Evolutionary conservation across 345 rosid species (phyloP).

Genomic region (Populus davidiana): DNA sequence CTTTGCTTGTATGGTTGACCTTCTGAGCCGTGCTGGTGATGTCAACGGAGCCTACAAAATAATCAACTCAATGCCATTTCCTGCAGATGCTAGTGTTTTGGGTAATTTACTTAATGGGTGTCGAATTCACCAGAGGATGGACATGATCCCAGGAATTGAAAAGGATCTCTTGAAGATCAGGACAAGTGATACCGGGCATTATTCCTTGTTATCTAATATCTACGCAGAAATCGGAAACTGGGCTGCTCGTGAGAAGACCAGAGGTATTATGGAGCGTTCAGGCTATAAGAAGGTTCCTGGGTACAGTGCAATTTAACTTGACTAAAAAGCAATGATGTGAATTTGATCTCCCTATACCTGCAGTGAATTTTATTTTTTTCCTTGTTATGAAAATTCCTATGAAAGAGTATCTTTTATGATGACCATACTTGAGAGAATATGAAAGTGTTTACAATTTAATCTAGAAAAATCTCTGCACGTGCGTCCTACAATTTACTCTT

Average conservation of each 20-base stretch:
- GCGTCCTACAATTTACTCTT: neutral
- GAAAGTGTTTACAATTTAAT: neutral
- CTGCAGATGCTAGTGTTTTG: constrained; percentile 64
- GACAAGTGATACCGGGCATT: constrained; percentile 63
- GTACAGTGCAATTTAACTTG: constrained; percentile 42
- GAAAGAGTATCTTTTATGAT: neutral
- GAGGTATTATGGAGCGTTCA: constrained; percentile 38
- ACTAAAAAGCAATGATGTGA: neutral
- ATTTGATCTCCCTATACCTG: neutral
- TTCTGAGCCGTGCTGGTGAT: constrained; percentile 76
- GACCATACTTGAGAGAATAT: neutral
- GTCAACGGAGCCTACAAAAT: constrained; percentile 57
- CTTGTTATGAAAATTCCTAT: neutral
- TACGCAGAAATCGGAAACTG: constrained; percentile 79
- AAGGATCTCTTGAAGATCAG: constrained; percentile 36
- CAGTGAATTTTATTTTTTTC: neutral
- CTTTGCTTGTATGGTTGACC: constrained; percentile 74
- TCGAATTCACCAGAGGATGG: constrained; percentile 65
- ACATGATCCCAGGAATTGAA: constrained; percentile 51
- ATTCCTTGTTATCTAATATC: constrained; percentile 62
- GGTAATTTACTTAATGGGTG: constrained; percentile 75
- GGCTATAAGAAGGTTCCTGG: constrained; percentile 68
- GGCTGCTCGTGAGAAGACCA: constrained; percentile 51
- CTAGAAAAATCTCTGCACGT: neutral
- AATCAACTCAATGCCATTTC: constrained; percentile 61